These are phyloP conservation scores for Alternaria triticina DNA, from an alignment of 2,329 filamentous ascomycete genomes.

Conservation along the genomic window DNA sequence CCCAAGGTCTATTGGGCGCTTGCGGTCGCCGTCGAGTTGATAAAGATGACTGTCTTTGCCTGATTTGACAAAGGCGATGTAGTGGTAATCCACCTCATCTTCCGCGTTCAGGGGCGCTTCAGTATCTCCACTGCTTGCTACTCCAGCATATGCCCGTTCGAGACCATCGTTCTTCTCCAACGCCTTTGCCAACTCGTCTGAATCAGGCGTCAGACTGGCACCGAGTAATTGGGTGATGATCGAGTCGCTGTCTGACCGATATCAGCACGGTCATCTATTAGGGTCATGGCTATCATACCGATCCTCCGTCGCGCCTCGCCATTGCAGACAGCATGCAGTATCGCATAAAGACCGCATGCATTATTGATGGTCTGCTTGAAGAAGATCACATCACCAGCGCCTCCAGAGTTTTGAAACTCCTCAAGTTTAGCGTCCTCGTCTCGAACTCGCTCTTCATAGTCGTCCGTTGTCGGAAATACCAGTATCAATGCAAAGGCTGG, in stretches of 20 bases:
- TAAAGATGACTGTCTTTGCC: slow-evolving; percentile 31
- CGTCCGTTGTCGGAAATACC: slow-evolving; percentile 80
- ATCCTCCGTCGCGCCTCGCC: slow-evolving; percentile 72
- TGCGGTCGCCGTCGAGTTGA: slow-evolving; percentile 41
- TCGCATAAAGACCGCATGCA: slow-evolving; percentile 87
- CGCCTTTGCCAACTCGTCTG: slow-evolving; percentile 20
- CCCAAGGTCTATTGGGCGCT: slow-evolving; percentile 40
- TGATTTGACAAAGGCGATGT: slow-evolving; percentile 42
- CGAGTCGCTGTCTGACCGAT: slow-evolving; percentile 13
- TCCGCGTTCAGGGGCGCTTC: slow-evolving; percentile 33
- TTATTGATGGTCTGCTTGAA: slow-evolving; percentile 95
- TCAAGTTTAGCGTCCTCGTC: slow-evolving; percentile 68
- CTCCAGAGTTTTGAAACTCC: slow-evolving; percentile 67
- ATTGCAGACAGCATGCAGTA: slow-evolving; percentile 83
- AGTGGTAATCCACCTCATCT: slow-evolving; percentile 46
- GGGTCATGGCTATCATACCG: slow-evolving; percentile 43
- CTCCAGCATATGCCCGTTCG: slow-evolving; percentile 33
- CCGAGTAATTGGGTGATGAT: slow-evolving; percentile 20
- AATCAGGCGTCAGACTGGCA: slow-evolving; percentile 7
- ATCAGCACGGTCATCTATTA: not conserved
- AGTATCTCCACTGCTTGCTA: slow-evolving; percentile 36
- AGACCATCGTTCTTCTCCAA: slow-evolving; percentile 32
- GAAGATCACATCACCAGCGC: slow-evolving; percentile 80
- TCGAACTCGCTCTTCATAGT: slow-evolving; percentile 78
- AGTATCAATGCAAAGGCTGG: slow-evolving; percentile 87